Evolutionary conservation across 305 asterid species (phyloP).

Genomic region (Fraxinus greggii): DNA sequence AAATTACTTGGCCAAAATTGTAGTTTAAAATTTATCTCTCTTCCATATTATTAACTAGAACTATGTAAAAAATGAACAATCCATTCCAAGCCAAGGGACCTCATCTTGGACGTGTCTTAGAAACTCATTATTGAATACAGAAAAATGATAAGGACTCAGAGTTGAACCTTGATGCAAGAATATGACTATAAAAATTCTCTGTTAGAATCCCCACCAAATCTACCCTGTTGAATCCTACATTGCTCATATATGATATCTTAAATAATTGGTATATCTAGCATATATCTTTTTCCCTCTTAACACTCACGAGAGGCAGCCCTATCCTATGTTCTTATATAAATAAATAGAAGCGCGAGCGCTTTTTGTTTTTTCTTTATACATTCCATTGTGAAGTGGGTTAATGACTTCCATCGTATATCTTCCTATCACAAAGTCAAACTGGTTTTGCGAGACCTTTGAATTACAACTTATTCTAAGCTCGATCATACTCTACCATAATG

Average conservation of each 20-base stretch:
- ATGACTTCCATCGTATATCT: background rate
- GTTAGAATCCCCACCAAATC: background rate
- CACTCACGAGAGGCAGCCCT: background rate
- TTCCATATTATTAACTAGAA: background rate
- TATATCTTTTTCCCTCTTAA: background rate
- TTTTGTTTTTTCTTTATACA: background rate
- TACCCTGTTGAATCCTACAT: background rate
- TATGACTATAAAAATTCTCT: background rate
- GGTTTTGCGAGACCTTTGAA: background rate
- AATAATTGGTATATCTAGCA: background rate
- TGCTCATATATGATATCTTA: background rate
- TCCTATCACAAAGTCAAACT: background rate
- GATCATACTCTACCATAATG: background rate
- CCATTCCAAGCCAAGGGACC: background rate
- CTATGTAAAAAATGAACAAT: background rate
- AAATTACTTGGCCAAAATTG: background rate
- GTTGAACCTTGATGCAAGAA: background rate
- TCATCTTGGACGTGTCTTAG: background rate
- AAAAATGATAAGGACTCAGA: background rate
- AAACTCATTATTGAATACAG: background rate
- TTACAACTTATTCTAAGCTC: background rate
- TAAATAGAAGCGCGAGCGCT: background rate
- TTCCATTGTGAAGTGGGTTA: background rate
- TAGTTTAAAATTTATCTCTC: background rate
- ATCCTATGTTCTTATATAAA: background rate